Percentiles rank a stretch among this genome's conserved stretches.
These are phyloP conservation scores for Setaria viridis DNA, from an alignment of 202 grass and related monocot species.

Conservation along the genomic window DNA sequence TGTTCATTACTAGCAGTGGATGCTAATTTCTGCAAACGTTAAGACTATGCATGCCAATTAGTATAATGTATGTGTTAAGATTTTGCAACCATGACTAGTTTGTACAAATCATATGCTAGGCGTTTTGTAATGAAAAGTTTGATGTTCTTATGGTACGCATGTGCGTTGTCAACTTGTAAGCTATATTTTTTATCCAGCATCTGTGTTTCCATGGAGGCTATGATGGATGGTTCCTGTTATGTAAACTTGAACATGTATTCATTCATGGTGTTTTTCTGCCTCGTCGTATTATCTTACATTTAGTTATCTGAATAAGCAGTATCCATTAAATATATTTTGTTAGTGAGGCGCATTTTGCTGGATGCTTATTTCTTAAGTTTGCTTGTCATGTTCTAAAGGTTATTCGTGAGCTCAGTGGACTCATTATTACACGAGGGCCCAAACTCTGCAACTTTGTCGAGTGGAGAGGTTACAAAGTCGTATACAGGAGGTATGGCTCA, in stretches of 20 bases:
- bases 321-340: neutral
- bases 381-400: slow-evolving; percentile 59
- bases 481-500: slow-evolving; percentile 85
- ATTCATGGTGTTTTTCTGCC: slow-evolving; percentile 5
- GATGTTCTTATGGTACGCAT: neutral
- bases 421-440: slow-evolving; percentile 83
- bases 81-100: slow-evolving; percentile 11
- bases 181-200: neutral
- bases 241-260: neutral
- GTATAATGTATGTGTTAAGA: neutral
- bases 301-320: slow-evolving; percentile 1
- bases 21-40: slow-evolving; percentile 15
- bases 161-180: neutral
- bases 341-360: neutral
- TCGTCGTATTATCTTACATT: slow-evolving; percentile 20
- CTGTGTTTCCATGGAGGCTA: neutral
- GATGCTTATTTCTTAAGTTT: slow-evolving; percentile 10
- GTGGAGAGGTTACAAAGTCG: slow-evolving; percentile 96
- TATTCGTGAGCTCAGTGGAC: slow-evolving; percentile 84
- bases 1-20: neutral
- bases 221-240: neutral
- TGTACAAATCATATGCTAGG: neutral
- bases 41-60: slow-evolving; percentile 11
- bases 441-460: slow-evolving; percentile 99
- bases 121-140: neutral